A percentile compares a stretch with the other conserved stretches of the same genome.
phyloP scores from a whole-genome alignment of 2,329 filamentous ascomycete species.

The Paraphaeosphaeria minitans region DNA sequence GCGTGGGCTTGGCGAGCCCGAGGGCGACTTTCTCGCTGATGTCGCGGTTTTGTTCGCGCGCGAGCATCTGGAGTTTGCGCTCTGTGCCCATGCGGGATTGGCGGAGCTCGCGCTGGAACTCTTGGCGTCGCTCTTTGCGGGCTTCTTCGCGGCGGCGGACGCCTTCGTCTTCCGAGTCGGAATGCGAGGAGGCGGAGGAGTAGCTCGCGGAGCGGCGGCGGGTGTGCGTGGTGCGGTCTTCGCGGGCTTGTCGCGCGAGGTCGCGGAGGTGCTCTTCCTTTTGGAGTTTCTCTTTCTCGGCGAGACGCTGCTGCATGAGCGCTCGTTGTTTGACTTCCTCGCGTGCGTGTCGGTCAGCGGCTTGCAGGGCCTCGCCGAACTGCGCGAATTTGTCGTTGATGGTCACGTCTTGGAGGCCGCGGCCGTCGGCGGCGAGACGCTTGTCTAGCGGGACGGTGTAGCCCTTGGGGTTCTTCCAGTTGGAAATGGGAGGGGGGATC shows the following conservation, averaged over 20 bases:
- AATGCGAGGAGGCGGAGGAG: slow-evolving; percentile 49
- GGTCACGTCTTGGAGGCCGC: slow-evolving; percentile 87
- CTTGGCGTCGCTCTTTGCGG: slow-evolving; percentile 76
- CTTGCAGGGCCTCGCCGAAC: slow-evolving; percentile 91
- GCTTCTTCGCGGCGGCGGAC: slow-evolving; percentile 76
- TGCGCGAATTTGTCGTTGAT: slow-evolving; percentile 99
- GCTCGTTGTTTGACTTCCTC: slow-evolving; percentile 94
- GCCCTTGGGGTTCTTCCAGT: slow-evolving; percentile 99
- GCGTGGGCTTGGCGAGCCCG: slow-evolving; percentile 91
- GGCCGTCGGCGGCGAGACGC: slow-evolving; percentile 88
- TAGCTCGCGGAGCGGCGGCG: slow-evolving; percentile 48
- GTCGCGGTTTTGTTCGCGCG: slow-evolving; percentile 92
- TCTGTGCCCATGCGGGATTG: slow-evolving; percentile 97
- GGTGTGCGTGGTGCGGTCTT: slow-evolving; percentile 68
- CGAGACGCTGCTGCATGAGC: slow-evolving; percentile 92
- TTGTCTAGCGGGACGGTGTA: slow-evolving; percentile 97
- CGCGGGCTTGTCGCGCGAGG: slow-evolving; percentile 88
- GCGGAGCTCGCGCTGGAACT: slow-evolving; percentile 86
- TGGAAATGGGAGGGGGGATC: slow-evolving; percentile 86
- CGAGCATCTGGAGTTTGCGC: slow-evolving; percentile 87
- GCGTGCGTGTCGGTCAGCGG: slow-evolving; percentile 90
- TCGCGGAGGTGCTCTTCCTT: slow-evolving; percentile 91
- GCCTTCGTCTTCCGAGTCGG: slow-evolving; percentile 67
- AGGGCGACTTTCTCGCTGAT: slow-evolving; percentile 97
- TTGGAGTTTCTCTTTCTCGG: slow-evolving; percentile 93